Evolutionary conservation across 2,329 filamentous ascomycete genomes (phyloP).

Genomic region (Colletotrichum sp.): DNA sequence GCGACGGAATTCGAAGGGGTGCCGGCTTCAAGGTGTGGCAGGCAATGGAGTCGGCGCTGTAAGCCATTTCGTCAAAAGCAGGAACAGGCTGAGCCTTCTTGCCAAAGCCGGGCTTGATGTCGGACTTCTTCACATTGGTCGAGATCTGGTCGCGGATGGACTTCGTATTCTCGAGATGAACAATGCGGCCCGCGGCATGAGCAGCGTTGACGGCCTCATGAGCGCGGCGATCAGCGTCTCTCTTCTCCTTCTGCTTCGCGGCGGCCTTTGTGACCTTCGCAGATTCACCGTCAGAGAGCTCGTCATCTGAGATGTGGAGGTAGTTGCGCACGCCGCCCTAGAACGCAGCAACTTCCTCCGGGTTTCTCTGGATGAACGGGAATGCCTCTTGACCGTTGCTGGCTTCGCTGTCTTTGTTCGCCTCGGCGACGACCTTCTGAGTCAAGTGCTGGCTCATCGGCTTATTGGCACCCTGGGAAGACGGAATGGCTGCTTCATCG

Average conservation of each 20-base stretch:
- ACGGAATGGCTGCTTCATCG: background rate
- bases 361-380: slow-evolving; percentile 12
- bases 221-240: background rate
- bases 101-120: background rate
- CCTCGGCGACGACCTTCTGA: background rate
- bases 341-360: slow-evolving; percentile 32
- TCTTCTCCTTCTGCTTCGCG: background rate
- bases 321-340: slow-evolving; percentile 34
- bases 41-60: slow-evolving; percentile 12
- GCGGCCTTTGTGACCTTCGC: background rate
- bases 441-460: background rate
- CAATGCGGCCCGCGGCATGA: background rate
- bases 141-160: background rate
- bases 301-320: slow-evolving; percentile 35
- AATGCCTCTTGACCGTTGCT: background rate
- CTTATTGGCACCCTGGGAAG: background rate
- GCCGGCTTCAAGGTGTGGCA: slow-evolving; percentile 20
- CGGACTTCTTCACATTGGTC: slow-evolving; percentile 1
- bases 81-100: background rate
- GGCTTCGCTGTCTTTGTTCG: background rate
- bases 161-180: slow-evolving; percentile 1
- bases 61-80: slow-evolving; percentile 7
- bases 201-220: slow-evolving; percentile 9
- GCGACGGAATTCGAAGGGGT: slow-evolving; percentile 16
- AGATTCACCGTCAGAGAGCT: slow-evolving; percentile 20